Evolutionary conservation across 1,284 basidiomycete species (phyloP).

Genomic region (Pisolithus thermaeus): DNA sequence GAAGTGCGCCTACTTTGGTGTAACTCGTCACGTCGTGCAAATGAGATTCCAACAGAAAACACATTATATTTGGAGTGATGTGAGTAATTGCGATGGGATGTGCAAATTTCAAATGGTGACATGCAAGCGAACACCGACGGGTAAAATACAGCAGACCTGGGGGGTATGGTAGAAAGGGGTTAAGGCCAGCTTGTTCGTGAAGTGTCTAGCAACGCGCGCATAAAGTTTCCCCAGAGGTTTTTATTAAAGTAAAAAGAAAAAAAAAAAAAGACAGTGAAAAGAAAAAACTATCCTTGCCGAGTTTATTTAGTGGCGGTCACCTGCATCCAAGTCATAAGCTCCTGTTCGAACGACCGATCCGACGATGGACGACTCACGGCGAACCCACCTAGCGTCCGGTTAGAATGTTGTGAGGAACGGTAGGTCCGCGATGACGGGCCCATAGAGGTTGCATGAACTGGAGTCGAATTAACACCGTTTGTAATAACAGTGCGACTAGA

Average conservation of each 20-base stretch:
- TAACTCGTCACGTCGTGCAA: neutral
- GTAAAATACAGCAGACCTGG: slow-evolving; percentile 40
- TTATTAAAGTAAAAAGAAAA: slow-evolving; percentile 6
- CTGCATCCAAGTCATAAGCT: slow-evolving; percentile 37
- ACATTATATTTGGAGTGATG: slow-evolving; percentile 36
- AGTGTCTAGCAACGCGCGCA: slow-evolving; percentile 25
- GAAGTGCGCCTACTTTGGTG: neutral
- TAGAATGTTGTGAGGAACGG: slow-evolving; percentile 47
- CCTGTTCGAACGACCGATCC: slow-evolving; percentile 30
- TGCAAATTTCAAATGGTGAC: slow-evolving; percentile 31
- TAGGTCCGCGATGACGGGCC: slow-evolving; percentile 49
- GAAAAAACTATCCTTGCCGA: slow-evolving; percentile 8
- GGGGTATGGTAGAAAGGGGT: slow-evolving; percentile 29
- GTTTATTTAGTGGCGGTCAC: slow-evolving; percentile 42
- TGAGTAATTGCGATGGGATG: slow-evolving; percentile 31
- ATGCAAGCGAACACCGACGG: slow-evolving; percentile 19
- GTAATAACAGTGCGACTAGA: slow-evolving; percentile 45
- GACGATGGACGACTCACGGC: slow-evolving; percentile 36
- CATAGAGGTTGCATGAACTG: slow-evolving; percentile 44
- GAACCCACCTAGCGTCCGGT: slow-evolving; percentile 49
- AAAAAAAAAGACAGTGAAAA: slow-evolving; percentile 5
- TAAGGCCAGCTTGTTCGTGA: slow-evolving; percentile 33
- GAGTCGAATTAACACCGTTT: slow-evolving; percentile 52
- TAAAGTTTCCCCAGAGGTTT: slow-evolving; percentile 15
- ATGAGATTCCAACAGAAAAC: slow-evolving; percentile 6